Base-by-base conservation (phyloP, 768 basidiomycete species). In the Kwoniella shandongensis region DNA sequence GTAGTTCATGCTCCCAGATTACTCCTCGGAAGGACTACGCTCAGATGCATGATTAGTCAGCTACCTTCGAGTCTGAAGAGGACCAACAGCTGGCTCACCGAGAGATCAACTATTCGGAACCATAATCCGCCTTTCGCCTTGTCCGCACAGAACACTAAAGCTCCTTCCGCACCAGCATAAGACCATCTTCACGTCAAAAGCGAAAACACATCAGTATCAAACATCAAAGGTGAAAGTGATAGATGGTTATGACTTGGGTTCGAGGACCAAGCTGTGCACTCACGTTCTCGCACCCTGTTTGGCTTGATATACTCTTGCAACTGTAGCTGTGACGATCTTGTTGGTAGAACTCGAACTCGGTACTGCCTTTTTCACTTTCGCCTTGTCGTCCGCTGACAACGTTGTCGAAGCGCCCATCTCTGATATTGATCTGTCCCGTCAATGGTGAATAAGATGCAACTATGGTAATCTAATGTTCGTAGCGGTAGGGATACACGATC, bases 1-100 rank as follows among this genome's bases (percentile, higher is more conserved):
- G 94, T 4, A 97, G 77, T 74, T 94, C 91, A 63, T 96, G 89
- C 56, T 91, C 85, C 94, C 94, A 99, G 40, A 91, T 84, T 20
- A 92, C 83, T 4, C 91, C 91, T 51, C 91, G 79, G 3, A 89
- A 89, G 18, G 91, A 89, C 63, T 81, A 78, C 17, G 35, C 51
- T 41, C 50, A 29, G 23, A 4, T 18, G 25, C 25, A 27, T n/a
- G 1, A 12, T 41, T 29, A 36, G 26, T 23, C 25, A 17, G 3
- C 4, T 8, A 8, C 15, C 17, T 25, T 45, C 2, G 13, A 20
- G 8, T 6, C 44, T 1, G 25, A 12, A 22, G 22, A 23, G 10
- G 27, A 17, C 22, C 8, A 5, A 13, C 2, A 45, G 45, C 30
- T 25, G 22, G 60, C 77, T 61, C 63, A 80, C 77, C 23, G 70